Conservation (phyloP, 768 basidiomycete genomes). For the Macrolepiota fuliginosa region DNA sequence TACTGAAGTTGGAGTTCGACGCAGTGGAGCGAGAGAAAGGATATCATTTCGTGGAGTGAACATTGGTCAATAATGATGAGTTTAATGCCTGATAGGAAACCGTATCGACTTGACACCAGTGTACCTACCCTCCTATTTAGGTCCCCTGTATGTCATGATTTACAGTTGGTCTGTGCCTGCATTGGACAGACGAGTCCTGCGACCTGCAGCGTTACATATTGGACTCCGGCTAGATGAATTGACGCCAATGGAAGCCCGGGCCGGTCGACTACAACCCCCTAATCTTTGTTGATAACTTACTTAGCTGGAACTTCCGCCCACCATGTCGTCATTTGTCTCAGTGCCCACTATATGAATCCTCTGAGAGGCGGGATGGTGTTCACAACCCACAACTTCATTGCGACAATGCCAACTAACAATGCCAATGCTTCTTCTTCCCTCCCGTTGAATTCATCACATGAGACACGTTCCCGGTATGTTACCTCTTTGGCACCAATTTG, state of each 20-base stretch:
- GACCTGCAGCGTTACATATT: too few relatives aligned
- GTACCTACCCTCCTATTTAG: too few relatives aligned
- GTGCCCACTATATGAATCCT: neutral
- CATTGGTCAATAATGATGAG: too few relatives aligned
- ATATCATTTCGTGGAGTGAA: conserved; percentile 31
- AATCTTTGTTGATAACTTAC: too few relatives aligned
- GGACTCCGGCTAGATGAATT: too few relatives aligned
- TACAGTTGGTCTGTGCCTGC: too few relatives aligned
- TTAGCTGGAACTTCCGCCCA: neutral
- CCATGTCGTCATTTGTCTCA: neutral
- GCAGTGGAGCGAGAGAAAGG: conserved; percentile 69
- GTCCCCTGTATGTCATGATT: too few relatives aligned
- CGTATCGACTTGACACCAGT: too few relatives aligned
- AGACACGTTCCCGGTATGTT: neutral
- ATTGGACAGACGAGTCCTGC: too few relatives aligned
- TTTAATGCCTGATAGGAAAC: too few relatives aligned
- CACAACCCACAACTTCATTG: neutral
- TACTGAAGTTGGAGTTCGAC: conserved; percentile 64
- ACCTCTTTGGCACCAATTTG: neutral
- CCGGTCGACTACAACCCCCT: too few relatives aligned
- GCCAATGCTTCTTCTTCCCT: neutral
- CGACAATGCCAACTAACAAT: neutral
- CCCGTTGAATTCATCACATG: neutral
- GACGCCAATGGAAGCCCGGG: too few relatives aligned
- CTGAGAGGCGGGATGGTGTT: neutral